Evolutionary conservation across 2,329 filamentous ascomycete genomes (phyloP).

Genomic region (Leptoxyphium fumago): DNA sequence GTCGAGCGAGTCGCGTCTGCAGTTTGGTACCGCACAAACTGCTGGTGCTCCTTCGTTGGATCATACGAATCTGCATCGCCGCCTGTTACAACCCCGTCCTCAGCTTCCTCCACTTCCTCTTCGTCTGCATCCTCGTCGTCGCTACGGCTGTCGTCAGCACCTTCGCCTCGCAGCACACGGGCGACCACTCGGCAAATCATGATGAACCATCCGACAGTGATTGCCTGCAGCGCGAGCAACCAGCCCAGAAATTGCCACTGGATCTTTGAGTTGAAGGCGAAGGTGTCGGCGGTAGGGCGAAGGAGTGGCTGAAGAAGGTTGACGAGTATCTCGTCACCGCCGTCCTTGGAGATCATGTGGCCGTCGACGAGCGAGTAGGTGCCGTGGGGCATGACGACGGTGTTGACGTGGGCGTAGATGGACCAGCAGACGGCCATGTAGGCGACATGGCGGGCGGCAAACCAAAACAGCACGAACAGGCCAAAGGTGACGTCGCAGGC

Average conservation of each 20-base stretch:
- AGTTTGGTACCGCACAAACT: constrained; percentile 5
- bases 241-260: constrained; percentile 63
- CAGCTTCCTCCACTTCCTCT: constrained; percentile 34
- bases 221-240: constrained; percentile 61
- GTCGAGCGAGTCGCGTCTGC: constrained; percentile 1
- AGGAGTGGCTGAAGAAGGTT: constrained; percentile 63
- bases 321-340: constrained; percentile 27
- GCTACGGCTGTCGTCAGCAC: constrained; percentile 74
- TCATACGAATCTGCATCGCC: constrained; percentile 10
- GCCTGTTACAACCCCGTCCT: constrained; percentile 8
- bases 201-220: constrained; percentile 77
- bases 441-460: constrained; percentile 65
- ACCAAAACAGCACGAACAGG: constrained; percentile 74
- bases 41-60: constrained; percentile 11
- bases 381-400: constrained; percentile 44
- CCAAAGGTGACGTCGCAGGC: constrained; percentile 74
- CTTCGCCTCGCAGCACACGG: constrained; percentile 59
- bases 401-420: constrained; percentile 51
- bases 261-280: constrained; percentile 67
- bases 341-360: constrained; percentile 37
- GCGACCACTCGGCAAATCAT: constrained; percentile 77
- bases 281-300: constrained; percentile 47
- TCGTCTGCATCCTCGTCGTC: constrained; percentile 67
- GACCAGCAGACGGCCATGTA: constrained; percentile 75
- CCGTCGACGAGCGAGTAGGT: constrained; percentile 51